Conservation (phyloP, 257 asterid genomes). For the Solanum ossicruentum region DNA sequence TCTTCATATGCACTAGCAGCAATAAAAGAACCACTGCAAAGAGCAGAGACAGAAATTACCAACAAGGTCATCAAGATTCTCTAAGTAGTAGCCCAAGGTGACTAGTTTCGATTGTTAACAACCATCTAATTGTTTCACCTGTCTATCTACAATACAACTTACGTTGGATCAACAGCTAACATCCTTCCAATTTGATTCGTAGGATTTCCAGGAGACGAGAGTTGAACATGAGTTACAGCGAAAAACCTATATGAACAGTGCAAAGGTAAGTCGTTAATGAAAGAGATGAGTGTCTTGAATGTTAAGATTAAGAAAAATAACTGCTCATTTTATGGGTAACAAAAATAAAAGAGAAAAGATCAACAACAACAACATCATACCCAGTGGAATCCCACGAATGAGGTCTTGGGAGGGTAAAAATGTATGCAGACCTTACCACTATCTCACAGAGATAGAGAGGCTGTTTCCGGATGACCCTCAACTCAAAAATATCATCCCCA, state of each 20-base stretch:
- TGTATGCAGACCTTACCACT: too few relatives aligned
- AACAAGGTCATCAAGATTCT: constrained; percentile 25
- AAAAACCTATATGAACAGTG: constrained; percentile 41
- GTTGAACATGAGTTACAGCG: constrained; percentile 57
- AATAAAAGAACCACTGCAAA: constrained; percentile 81
- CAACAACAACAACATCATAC: too few relatives aligned
- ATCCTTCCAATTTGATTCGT: constrained; percentile 83
- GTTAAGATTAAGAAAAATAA: not conserved
- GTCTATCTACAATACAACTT: constrained; percentile 17
- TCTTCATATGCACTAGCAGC: constrained; percentile 94
- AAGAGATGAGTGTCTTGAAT: not conserved
- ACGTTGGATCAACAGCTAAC: constrained; percentile 87
- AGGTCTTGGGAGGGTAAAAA: too few relatives aligned
- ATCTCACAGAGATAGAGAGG: too few relatives aligned
- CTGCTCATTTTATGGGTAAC: not conserved
- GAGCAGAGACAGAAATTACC: constrained; percentile 29
- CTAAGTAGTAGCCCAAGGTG: constrained; percentile 16
- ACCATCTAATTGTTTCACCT: not conserved
- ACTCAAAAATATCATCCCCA: too few relatives aligned
- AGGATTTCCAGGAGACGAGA: constrained; percentile 68
- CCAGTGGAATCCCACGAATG: too few relatives aligned
- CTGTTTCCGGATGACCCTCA: too few relatives aligned
- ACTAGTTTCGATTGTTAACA: constrained; percentile 7
- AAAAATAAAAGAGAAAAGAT: not conserved
- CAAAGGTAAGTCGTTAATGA: not conserved